phyloP scores from a whole-genome alignment of 352 stramenopile species.

The Globisporangium carolinianum region DNA sequence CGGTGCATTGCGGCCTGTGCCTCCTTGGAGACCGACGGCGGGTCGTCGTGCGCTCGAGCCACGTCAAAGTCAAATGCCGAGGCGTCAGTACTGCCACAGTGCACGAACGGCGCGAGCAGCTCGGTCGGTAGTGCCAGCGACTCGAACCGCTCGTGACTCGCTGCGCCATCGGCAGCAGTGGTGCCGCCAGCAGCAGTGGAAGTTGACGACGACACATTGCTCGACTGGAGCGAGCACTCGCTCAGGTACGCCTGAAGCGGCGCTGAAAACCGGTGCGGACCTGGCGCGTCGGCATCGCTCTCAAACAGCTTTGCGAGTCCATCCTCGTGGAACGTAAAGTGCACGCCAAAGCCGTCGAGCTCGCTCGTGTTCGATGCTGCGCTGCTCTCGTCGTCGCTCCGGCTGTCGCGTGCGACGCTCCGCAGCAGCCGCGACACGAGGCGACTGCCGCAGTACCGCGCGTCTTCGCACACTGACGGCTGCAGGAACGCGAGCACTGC shows the following conservation, averaged over 20 bases:
- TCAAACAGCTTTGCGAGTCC: constrained; percentile 10
- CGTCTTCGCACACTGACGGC: background rate
- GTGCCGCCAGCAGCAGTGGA: too few relatives aligned
- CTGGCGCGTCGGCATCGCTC: background rate
- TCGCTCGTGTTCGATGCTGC: constrained; percentile 16
- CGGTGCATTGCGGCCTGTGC: constrained; percentile 15
- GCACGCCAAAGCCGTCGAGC: constrained; percentile 45
- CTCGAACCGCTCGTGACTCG: constrained; percentile 21
- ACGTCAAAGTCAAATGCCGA: background rate
- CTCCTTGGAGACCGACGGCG: constrained; percentile 31
- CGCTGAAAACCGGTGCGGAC: constrained; percentile 12
- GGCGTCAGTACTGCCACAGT: background rate
- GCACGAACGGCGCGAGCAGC: constrained; percentile 5
- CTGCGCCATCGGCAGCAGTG: background rate
- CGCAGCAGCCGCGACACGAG: constrained; percentile 28
- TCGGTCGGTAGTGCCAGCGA: constrained; percentile 8
- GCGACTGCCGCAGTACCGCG: constrained; percentile 9
- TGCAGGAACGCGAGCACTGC: constrained; percentile 32
- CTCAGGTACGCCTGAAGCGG: constrained; percentile 8
- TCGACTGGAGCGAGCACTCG: constrained; percentile 7
- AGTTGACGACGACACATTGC: too few relatives aligned
- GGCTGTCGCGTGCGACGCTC: constrained; percentile 22
- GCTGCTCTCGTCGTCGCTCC: constrained; percentile 7
- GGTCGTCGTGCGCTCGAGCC: background rate
- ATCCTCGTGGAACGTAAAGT: constrained; percentile 40